These are phyloP conservation scores for Tulasnella sp. DNA, from an alignment of 768 basidiomycete genomes.

Conservation along the genomic window DNA sequence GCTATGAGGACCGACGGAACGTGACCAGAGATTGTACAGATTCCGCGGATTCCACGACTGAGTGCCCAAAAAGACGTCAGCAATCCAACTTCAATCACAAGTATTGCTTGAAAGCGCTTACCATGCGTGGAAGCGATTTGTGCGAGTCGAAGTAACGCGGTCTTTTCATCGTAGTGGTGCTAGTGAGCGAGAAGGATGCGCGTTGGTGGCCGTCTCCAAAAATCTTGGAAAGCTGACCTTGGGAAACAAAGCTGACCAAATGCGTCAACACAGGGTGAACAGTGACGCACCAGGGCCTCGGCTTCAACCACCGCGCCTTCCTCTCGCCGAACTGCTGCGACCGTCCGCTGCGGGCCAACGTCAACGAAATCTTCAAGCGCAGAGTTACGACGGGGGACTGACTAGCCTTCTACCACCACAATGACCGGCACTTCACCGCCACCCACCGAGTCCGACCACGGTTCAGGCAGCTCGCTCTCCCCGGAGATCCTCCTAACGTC, in stretches of 20 bases:
- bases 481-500: slow-evolving; percentile 46
- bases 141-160: slow-evolving; percentile 26
- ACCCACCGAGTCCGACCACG: slow-evolving; percentile 19
- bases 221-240: background rate
- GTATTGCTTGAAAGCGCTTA: slow-evolving; percentile 23
- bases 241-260: background rate
- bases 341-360: background rate
- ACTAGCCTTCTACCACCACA: background rate
- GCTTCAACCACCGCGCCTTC: background rate
- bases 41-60: slow-evolving; percentile 87
- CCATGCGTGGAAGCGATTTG: slow-evolving; percentile 72
- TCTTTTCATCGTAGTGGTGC: background rate
- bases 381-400: background rate
- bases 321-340: background rate
- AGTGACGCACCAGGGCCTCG: background rate
- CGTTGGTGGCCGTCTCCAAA: background rate
- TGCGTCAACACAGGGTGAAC: background rate
- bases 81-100: background rate
- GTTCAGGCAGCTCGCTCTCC: slow-evolving; percentile 44
- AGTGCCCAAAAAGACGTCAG: background rate
- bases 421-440: background rate
- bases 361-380: background rate
- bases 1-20: slow-evolving; percentile 45
- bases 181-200: background rate
- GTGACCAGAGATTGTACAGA: slow-evolving; percentile 79